Conservation (phyloP, 176 grass and related monocot species). For the Otatea glauca region DNA sequence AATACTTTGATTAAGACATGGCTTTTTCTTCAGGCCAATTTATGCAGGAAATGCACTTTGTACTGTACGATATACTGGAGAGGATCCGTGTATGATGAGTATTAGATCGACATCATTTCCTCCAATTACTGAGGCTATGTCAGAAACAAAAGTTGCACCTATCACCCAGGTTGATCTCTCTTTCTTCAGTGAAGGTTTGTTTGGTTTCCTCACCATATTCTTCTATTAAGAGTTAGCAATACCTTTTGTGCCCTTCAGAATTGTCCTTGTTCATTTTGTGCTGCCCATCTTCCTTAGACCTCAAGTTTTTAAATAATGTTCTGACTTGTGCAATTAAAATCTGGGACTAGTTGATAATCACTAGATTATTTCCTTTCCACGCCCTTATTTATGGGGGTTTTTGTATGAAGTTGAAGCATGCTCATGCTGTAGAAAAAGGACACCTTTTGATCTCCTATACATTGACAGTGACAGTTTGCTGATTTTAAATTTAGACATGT, state of each 20-base stretch:
- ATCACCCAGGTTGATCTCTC: conserved; percentile 90
- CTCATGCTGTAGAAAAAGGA: background rate
- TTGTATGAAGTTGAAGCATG: conserved; percentile 9
- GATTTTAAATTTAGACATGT: background rate
- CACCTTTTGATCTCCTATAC: background rate
- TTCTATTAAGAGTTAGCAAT: conserved; percentile 34
- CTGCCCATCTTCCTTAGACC: background rate
- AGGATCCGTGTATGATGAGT: conserved; percentile 84
- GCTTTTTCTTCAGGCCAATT: conserved; percentile 70
- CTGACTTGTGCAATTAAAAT: background rate
- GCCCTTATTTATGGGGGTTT: background rate
- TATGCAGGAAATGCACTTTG: conserved; percentile 99
- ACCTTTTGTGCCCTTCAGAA: background rate
- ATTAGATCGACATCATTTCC: conserved; percentile 92
- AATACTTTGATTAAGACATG: background rate
- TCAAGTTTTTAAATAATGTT: background rate
- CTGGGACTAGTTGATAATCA: background rate
- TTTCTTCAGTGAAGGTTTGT: conserved; percentile 88
- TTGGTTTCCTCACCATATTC: conserved; percentile 38
- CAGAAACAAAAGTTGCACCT: conserved; percentile 62
- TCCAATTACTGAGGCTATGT: conserved; percentile 42
- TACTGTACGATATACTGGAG: conserved; percentile 74
- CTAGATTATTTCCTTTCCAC: conserved; percentile 3
- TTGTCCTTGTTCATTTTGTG: conserved; percentile 1
- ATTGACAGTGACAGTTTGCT: background rate